Base-by-base conservation (phyloP, 305 asterid species). In the Solanum hybrid region DNA sequence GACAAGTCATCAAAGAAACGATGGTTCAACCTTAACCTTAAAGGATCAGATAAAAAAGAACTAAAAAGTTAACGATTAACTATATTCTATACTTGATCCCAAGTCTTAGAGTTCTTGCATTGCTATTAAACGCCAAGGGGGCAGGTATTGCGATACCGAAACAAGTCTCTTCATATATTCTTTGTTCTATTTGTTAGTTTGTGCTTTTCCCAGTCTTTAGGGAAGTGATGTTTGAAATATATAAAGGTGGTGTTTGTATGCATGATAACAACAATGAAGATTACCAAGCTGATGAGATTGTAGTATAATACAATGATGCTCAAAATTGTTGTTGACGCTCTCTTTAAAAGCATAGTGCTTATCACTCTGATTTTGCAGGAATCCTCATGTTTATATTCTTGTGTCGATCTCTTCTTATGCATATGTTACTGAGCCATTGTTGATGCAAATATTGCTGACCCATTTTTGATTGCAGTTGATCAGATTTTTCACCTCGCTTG, bases 401-500 rank as follows among this genome's bases (percentile, higher is more conserved):
- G 10, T 75, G 29, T 35, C 38, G 8, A 26, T 87, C 35, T 42
- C 37, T 73, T 80, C 75, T 73, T 37, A 34, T 92, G 91, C 94
- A 97, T 98, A 97, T 95, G 97, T 97, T 77, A 97, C 98, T 0
- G 98, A 60, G 71, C 71, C 24, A 60, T 20, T 60, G 26, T 60
- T 60, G 71, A 60, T 60, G 24, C 26, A 60, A 17, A 60, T 60
- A 51, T 51, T 51, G n/a, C 66, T 51, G 66, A 97, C 91, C 88
- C 99, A 79, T 92, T 97, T 88, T 90, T 96, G 56, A 77, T 97
- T 86, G 99, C 96, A 93, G 99, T 97, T 90, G 99, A 97, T 91
- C 95, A 91, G 90, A 97, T 97, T 79, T 97, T 96, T 92, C 99
- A 97, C 94, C 98, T 97, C 90, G 99, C 99, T 89, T 97, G 99